Conservation (phyloP, 371 early-diverging fungal species). For the Fennellomyces sp. region DNA sequence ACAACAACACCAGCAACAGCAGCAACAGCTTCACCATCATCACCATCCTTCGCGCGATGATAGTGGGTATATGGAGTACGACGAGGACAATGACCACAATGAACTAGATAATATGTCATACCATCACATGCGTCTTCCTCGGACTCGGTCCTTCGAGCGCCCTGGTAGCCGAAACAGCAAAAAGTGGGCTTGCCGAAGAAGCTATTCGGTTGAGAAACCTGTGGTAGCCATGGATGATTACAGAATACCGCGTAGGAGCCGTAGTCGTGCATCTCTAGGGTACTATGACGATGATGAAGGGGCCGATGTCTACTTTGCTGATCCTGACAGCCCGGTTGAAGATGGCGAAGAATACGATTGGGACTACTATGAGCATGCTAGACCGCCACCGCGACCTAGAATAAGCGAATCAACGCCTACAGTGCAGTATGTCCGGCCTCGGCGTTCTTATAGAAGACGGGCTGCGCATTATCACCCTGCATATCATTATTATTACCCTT, state of each 20-base stretch:
- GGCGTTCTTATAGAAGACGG: neutral
- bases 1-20: neutral
- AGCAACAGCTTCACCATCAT: neutral
- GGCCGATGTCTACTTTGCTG: neutral
- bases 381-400: neutral
- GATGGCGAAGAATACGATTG: neutral
- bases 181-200: neutral
- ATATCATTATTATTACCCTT: slow-evolving; percentile 2
- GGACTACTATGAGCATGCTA: slow-evolving; percentile 4
- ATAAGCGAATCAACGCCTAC: neutral
- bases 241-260: neutral
- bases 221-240: neutral
- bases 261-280: neutral
- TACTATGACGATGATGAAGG: neutral
- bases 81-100: neutral
- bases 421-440: neutral
- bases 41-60: slow-evolving; percentile 1
- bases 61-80: slow-evolving; percentile 5
- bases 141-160: neutral
- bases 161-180: neutral
- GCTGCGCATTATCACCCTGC: neutral
- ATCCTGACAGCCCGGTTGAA: neutral
- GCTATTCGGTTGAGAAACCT: neutral
- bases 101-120: neutral
- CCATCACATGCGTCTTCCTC: neutral